Conservation (phyloP, 331 rosid genomes). For the Pyracantha coccinea region DNA sequence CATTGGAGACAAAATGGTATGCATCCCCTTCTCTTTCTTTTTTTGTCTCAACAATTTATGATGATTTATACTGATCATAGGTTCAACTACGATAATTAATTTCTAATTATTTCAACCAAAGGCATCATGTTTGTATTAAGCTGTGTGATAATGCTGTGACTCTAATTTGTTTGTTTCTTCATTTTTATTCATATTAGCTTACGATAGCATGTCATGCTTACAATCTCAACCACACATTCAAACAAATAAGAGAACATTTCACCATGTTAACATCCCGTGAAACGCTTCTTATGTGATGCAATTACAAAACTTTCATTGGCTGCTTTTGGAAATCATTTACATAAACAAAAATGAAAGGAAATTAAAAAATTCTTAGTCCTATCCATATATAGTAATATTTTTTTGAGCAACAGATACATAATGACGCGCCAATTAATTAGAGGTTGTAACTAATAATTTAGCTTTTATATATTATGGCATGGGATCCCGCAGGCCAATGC, state of each 20-base stretch:
- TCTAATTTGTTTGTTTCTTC: not conserved
- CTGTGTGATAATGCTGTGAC: not conserved
- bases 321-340: too few species aligned
- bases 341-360: not conserved
- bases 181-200: not conserved
- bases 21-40: not conserved
- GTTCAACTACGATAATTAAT: not conserved
- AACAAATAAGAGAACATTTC: not conserved
- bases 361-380: not conserved
- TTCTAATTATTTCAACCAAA: not conserved
- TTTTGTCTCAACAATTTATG: not conserved
- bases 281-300: not conserved
- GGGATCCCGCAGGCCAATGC: constrained; percentile 60
- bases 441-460: not conserved
- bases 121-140: not conserved
- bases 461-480: not conserved
- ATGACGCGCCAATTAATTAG: not conserved
- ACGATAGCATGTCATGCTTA: not conserved
- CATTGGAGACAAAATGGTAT: constrained; percentile 77
- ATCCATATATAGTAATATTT: not conserved
- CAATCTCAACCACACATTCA: not conserved
- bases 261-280: not conserved
- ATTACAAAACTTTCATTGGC: not conserved
- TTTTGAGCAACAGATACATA: not conserved
- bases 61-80: not conserved